Conservation (phyloP, 176 grass and related monocot species). For the Neostapfia colusana region DNA sequence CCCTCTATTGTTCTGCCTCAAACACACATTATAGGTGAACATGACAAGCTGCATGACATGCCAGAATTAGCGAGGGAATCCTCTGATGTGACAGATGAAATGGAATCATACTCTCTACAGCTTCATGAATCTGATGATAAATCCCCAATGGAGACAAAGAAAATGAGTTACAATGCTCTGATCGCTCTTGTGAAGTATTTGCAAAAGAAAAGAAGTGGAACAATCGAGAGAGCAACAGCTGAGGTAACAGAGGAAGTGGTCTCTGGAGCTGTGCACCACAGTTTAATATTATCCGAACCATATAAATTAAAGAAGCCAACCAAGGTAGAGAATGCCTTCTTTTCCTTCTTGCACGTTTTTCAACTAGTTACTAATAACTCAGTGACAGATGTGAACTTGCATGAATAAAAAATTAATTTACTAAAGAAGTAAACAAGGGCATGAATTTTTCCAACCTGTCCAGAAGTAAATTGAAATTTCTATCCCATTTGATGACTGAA, state of each 20-base stretch:
- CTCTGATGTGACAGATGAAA: slow-evolving; percentile 88
- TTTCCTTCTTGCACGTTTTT: slow-evolving; percentile 21
- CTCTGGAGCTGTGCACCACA: slow-evolving; percentile 85
- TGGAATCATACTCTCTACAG: slow-evolving; percentile 63
- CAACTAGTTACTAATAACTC: background rate
- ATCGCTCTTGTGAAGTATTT: slow-evolving; percentile 91
- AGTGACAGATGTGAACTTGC: slow-evolving; percentile 12
- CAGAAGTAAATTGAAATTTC: no score
- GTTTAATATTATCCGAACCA: slow-evolving; percentile 70
- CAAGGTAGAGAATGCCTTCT: slow-evolving; percentile 38
- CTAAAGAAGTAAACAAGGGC: background rate
- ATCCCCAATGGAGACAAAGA: slow-evolving; percentile 69
- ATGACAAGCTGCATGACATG: slow-evolving; percentile 62
- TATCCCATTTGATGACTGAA: no score
- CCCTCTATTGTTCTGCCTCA: slow-evolving; percentile 82
- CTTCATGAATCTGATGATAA: slow-evolving; percentile 76
- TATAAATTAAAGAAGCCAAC: slow-evolving; percentile 64
- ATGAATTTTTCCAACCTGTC: background rate
- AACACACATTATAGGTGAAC: slow-evolving; percentile 54
- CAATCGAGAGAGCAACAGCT: slow-evolving; percentile 90
- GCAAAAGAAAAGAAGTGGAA: slow-evolving; percentile 93
- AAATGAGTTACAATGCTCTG: slow-evolving; percentile 88
- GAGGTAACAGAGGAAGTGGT: slow-evolving; percentile 97
- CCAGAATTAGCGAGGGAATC: slow-evolving; percentile 78
- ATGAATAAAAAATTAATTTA: background rate